phyloP scores from a whole-genome alignment of 208 protist genomes.

The Acanthamoeba sp. region DNA sequence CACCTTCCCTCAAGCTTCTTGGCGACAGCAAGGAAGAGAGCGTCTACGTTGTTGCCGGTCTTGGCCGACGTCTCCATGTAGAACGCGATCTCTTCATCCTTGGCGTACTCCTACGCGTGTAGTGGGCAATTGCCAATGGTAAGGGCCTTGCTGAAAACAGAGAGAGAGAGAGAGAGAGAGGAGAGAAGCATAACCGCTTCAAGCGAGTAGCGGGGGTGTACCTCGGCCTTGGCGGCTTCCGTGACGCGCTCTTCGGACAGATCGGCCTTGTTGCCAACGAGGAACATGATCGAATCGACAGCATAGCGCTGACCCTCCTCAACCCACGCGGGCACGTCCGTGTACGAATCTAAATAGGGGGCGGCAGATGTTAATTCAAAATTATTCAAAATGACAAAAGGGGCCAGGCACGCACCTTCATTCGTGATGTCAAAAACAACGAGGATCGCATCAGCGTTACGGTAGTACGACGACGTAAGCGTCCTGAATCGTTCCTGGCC shows the following conservation, averaged over 20 bases:
- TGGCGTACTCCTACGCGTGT: conserved; percentile 57
- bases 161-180: not conserved
- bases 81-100: conserved; percentile 73
- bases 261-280: conserved; percentile 74
- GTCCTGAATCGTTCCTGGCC: conserved; percentile 73
- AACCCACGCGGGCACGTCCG: conserved; percentile 73
- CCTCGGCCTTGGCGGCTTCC: conserved; percentile 69
- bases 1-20: conserved; percentile 75
- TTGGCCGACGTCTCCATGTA: conserved; percentile 77
- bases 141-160: too few relatives aligned
- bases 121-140: too few relatives aligned
- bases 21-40: conserved; percentile 68
- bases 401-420: conserved; percentile 41
- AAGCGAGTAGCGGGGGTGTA: not conserved
- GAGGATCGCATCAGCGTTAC: conserved; percentile 74
- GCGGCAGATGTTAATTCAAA: too few relatives aligned
- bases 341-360: conserved; percentile 60
- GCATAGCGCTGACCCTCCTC: conserved; percentile 72
- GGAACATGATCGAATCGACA: conserved; percentile 76
- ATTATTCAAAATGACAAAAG: too few relatives aligned
- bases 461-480: conserved; percentile 62
- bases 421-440: conserved; percentile 75
- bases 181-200: too few relatives aligned
- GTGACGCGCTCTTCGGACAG: conserved; percentile 63
- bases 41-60: conserved; percentile 69